Evolutionary conservation across 345 rosid genomes (phyloP), one percentile per base, ranked within the genome.

Genomic region (Pseudoturritis turrita): DNA sequence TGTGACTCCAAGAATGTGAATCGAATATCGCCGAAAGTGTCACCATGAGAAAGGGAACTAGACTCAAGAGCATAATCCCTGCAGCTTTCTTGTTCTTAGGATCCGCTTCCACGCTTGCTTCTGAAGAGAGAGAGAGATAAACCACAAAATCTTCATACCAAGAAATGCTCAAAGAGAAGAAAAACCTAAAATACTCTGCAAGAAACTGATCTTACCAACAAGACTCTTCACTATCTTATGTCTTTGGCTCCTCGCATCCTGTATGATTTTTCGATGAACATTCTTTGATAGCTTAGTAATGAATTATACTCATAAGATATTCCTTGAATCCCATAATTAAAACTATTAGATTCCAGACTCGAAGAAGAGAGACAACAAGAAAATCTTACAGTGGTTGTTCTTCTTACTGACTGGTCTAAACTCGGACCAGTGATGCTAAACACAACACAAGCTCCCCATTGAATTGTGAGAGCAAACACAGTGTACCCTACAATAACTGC

Each of bases 401-500:
- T 70, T 12, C 65, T 23, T 23, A 70, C 10, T 65, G 80, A 71
- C 36, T 14, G 50, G n/a, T 72, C 73, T 17, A 68, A 41, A 33
- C 13, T 77, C 46, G 66, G 60, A 54, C 71, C 18, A 6, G 65
- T 76, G 49, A 70, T 49, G 25, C 77, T 76, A 41, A 71, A 71
- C 40, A 70, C 62, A 71, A 77, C 77, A 71, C 80, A 77, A 71
- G 77, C 73, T 77, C 77, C 77, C 80, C 80, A 77, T 50, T 77
- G 76, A 67, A 77, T 64, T 58, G 80, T 77, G 6, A 77, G 50
- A 50, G 76, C 77, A 65, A 77, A 77, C 22, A 77, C 29, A n/a
- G 68, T 71, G 17, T 71, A 66, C 44, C 80, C 80, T 9, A 71
- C 28, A 1, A 68, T 71, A 40, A 71, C 72, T 35, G 77, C 80